Evolutionary conservation across 352 stramenopile genomes (phyloP), one percentile per base, ranked within the genome.

Genomic region (Globisporangium orthogonon): DNA sequence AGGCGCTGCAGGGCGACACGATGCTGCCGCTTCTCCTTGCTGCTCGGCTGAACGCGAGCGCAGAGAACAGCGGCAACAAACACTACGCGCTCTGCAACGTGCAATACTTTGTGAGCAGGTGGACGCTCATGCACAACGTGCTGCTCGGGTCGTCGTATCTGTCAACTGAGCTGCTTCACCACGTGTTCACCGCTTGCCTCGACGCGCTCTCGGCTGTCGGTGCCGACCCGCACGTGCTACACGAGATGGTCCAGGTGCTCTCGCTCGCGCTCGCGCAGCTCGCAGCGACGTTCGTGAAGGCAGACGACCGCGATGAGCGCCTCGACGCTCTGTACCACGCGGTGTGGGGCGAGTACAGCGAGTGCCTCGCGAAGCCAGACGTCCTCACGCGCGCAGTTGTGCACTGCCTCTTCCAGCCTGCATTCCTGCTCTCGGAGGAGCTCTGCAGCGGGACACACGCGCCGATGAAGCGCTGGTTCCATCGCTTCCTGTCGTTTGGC

Each of bases 321-420:
- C 55, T 89, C 5, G 60, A 78, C 56, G 66, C 51, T 10, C 65
- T 89, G 3, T 74, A 90, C 37, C 50, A 71, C 3, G 67, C 78
- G 33, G 62, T 94, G 23, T 94, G 84, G 84, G 72, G 56, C 4
- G 74, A 82, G 31, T 91, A 94, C 64, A 73, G 56, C 11, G 75
- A 89, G 55, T 80, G 76, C 60, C 83, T 81, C 50, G 71, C 77
- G 29, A 91, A 91, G 59, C 71, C 79, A 9, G 79, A 94, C 41
- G 61, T 59, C 0, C 70, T 94, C 18, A 90, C 82, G 7, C 70
- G 73, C 51, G 78, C 76, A 6, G 74, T 94, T 0, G 61, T 94
- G 29, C 69, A 66, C 39, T 90, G 78, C 23, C 60, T 90, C 23
- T 89, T 93, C 68, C 83, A 90, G 56, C 83, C 80, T 0, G 66